phyloP scores from a whole-genome alignment of 2,329 filamentous ascomycete genomes.

The Exophiala mesophila region DNA sequence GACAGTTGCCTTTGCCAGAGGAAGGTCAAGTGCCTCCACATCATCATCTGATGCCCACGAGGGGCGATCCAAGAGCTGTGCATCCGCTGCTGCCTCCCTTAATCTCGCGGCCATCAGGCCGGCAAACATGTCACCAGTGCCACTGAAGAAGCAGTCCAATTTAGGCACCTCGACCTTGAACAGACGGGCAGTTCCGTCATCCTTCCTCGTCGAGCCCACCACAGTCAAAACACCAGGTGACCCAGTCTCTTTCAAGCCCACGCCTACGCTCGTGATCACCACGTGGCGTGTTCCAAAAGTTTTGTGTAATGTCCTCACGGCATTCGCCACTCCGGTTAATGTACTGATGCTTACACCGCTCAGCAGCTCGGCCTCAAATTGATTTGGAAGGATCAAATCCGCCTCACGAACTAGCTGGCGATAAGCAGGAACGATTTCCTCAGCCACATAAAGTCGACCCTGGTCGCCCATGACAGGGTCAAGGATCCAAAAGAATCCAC shows the following conservation, averaged over 20 bases:
- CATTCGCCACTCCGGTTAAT: slow-evolving; percentile 20
- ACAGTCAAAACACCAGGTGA: slow-evolving; percentile 12
- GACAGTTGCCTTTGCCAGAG: slow-evolving; percentile 75
- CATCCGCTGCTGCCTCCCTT: slow-evolving; percentile 62
- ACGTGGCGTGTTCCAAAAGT: slow-evolving; percentile 77
- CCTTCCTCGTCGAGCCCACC: slow-evolving; percentile 20
- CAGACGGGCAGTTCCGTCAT: slow-evolving; percentile 61
- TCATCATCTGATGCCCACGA: slow-evolving; percentile 75
- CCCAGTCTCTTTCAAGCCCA: slow-evolving; percentile 6
- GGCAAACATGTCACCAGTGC: slow-evolving; percentile 98
- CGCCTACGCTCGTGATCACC: slow-evolving; percentile 76
- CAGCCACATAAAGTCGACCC: slow-evolving; percentile 81
- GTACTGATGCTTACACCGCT: slow-evolving; percentile 14
- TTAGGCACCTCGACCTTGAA: slow-evolving; percentile 84
- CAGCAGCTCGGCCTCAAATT: slow-evolving; percentile 92
- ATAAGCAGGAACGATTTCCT: slow-evolving; percentile 88
- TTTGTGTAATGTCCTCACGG: slow-evolving; percentile 49
- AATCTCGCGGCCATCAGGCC: slow-evolving; percentile 83
- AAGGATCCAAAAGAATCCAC: slow-evolving; percentile 54
- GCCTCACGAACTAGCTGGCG: slow-evolving; percentile 72
- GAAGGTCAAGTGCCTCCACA: slow-evolving; percentile 65
- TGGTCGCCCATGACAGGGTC: slow-evolving; percentile 99
- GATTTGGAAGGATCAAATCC: slow-evolving; percentile 90
- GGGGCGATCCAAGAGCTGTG: slow-evolving; percentile 47
- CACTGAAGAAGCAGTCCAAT: slow-evolving; percentile 90